phyloP scores from a whole-genome alignment of 2,329 filamentous ascomycete genomes.

The Pseudogymnoascus sp. region DNA sequence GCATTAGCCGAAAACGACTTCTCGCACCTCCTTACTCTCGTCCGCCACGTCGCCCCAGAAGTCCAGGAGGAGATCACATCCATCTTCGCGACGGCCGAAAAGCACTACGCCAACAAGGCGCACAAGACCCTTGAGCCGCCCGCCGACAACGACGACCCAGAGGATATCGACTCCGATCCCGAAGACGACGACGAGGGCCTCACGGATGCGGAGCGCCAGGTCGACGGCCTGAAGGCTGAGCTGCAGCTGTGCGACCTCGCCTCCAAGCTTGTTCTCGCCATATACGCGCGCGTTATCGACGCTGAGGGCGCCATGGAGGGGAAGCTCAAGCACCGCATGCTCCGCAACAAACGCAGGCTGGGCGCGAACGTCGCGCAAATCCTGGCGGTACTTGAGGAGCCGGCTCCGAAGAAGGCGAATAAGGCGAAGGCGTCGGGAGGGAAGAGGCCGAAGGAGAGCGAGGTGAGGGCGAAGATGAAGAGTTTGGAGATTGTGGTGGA shows the following conservation, averaged over 20 bases:
- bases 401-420: constrained; percentile 40
- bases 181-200: constrained; percentile 50
- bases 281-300: constrained; percentile 69
- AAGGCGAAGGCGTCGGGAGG: constrained; percentile 33
- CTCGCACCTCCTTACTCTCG: constrained; percentile 49
- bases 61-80: constrained; percentile 60
- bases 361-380: constrained; percentile 83
- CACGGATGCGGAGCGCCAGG: constrained; percentile 49
- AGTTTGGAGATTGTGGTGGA: constrained; percentile 23
- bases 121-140: constrained; percentile 55
- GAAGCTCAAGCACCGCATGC: constrained; percentile 60
- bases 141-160: constrained; percentile 64
- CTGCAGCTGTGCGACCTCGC: constrained; percentile 79
- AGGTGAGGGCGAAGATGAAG: constrained; percentile 16
- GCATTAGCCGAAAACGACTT: constrained; percentile 34
- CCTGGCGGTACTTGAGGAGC: constrained; percentile 63
- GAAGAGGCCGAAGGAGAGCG: constrained; percentile 27
- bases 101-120: constrained; percentile 63
- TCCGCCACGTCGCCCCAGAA: constrained; percentile 59
- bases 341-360: constrained; percentile 70
- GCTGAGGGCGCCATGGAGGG: constrained; percentile 48
- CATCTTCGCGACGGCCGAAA: constrained; percentile 71
- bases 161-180: constrained; percentile 53
- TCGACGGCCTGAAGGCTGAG: constrained; percentile 67
- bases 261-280: constrained; percentile 73